Evolutionary conservation across 345 rosid genomes (phyloP).

Genomic region (Jatropha curcas): DNA sequence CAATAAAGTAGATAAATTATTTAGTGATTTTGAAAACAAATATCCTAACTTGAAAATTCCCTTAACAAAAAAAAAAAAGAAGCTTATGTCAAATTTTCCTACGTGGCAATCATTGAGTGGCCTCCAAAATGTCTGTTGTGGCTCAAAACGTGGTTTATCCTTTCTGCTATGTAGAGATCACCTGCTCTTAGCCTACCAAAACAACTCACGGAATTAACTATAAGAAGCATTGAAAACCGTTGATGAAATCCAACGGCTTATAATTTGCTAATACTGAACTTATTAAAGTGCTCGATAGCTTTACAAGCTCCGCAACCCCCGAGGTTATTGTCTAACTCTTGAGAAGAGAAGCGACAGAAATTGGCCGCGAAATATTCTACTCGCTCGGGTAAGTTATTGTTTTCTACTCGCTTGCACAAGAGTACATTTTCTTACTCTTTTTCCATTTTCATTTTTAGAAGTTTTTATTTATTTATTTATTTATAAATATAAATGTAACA

Average conservation of each 20-base stretch:
- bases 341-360: not conserved
- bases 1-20: no score
- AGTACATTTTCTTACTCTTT: not conserved
- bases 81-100: not conserved
- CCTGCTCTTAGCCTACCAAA: not conserved
- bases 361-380: not conserved
- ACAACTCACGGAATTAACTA: not conserved
- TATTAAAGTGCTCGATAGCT: not conserved
- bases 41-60: no score
- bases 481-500: no score
- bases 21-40: no score
- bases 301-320: not conserved
- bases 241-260: not conserved
- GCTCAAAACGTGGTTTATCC: constrained; percentile 2
- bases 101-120: not conserved
- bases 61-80: no score
- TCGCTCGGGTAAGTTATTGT: not conserved
- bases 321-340: not conserved
- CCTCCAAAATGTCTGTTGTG: not conserved
- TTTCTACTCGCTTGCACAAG: not conserved
- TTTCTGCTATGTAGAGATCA: not conserved
- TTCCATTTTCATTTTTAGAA: not conserved
- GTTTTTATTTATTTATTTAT: no score
- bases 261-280: constrained; percentile 1
- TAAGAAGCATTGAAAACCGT: not conserved